Conservation (phyloP, 306 rosid species). For the Vachellia pachyceras region DNA sequence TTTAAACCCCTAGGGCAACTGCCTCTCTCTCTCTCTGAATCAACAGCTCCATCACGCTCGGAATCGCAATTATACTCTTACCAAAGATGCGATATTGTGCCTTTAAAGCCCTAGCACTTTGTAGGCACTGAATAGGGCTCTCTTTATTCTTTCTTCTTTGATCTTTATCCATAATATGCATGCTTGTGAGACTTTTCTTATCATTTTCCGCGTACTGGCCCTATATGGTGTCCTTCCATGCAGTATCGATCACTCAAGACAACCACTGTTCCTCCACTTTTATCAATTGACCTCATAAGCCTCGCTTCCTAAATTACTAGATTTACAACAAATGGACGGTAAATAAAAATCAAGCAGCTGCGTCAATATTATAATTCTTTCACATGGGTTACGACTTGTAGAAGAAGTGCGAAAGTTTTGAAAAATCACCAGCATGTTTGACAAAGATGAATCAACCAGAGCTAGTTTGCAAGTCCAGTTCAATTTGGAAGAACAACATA, state of each 20-base stretch:
- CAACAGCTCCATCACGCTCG: conserved; percentile 3
- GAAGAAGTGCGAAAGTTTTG: conserved; percentile 5
- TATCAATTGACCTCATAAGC: background rate
- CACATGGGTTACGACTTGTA: background rate
- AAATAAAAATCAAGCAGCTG: background rate
- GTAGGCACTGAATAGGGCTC: background rate
- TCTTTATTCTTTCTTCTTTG: background rate
- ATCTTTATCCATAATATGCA: conserved; percentile 15
- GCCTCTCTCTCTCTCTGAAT: background rate
- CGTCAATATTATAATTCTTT: background rate
- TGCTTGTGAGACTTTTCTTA: background rate
- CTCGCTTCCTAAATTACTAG: conserved; percentile 12
- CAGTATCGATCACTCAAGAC: conserved; percentile 4
- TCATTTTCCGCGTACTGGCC: background rate
- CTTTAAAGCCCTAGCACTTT: conserved; percentile 7
- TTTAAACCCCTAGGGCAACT: background rate
- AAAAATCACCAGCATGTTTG: conserved; percentile 12
- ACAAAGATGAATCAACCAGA: conserved; percentile 14
- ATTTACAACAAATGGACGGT: background rate
- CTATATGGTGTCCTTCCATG: conserved; percentile 4
- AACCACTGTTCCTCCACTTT: conserved; percentile 7
- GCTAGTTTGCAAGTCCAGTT: background rate
- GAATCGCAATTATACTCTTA: conserved; percentile 10
- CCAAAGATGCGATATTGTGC: background rate
- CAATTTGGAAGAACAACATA: background rate